Base-by-base conservation (phyloP, 805 yeast genomes). In the Naumovozyma dairenensis region DNA sequence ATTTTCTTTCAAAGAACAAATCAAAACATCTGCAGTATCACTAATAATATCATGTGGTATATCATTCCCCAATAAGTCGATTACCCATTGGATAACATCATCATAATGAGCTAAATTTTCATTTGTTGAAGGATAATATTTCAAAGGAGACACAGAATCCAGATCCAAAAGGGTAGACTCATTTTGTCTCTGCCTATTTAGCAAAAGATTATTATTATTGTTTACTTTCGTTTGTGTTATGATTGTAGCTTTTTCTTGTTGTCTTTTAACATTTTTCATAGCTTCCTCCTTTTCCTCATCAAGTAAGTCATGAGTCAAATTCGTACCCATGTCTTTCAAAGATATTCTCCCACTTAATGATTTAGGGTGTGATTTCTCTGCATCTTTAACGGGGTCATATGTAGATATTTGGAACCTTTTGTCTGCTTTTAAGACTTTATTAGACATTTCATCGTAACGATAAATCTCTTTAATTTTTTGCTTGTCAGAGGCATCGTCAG, bases 381-480 rank as follows among this genome's bases (percentile, higher is more conserved):
- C 72, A 33, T 66, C 73, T 30, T 48, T 53, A 12, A 47, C 46
- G 6, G 63, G 65, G 31, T 57, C 63, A 28, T 64, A 51, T 29
- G 54, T 59, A 39, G 51, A 57, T 31, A 69, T 67, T 32, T 72
- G 52, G 25, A 74, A 59, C 32, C 77, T 55, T 39, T 67, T 63
- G 51, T 79, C 84, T 40, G 69, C 71, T 41, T 67, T 61, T 19
- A 77, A 65, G 40, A 83, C 89, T 62, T 77, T 77, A 46, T 77
- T 80, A 32, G 93, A 70, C 86, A 83, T 79, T 50, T 73, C 82
- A 52, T 76, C 80, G 45, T 76, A 73, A 43, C 74, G 67, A 55
- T 76, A 77, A 5, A 53, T 42, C 52, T 56, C 57, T 24, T 45
- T 47, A 17, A 56, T 53, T 34, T 48, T 49, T 30, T 45, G n/a